Base-by-base conservation (phyloP, 768 basidiomycete genomes). In the Obba rivulosa region DNA sequence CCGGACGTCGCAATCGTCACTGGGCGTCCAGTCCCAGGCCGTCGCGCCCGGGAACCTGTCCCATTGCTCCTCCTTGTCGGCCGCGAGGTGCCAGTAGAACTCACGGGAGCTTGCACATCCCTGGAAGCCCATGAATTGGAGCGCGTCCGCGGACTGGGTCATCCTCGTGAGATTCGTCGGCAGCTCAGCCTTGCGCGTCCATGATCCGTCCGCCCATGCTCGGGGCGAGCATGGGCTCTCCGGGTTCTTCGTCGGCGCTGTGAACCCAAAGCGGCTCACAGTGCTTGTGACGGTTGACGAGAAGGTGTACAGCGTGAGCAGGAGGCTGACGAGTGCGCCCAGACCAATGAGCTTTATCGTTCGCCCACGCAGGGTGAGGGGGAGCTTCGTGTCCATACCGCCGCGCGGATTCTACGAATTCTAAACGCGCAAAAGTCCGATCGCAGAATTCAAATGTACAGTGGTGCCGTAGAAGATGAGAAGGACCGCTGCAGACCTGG, bases 101-200 rank as follows among this genome's bases (percentile, higher is more conserved):
- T 85, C 83, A 45, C 81, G 70, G 47, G 76, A 74, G 54, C 77
- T 77, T 17, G 83, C 82, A 53, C 83, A 85, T 24, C 80, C 80
- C 46, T 74, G 66, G 31, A 82, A 74, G 5, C 81, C 81, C n/a
- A 76, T 69, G 54, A 83, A 76, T 3, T 51, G 59, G 39, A 80
- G 62, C 7, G 71, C 74, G 50, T 84, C 76, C 24, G 72, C 67
- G 8, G 52, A 40, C 24, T 45, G 38, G 37, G 51, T 54, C 37
- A 63, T 49, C 38, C 46, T 28, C 3, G 50, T 43, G 21, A 42
- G 51, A 36, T 34, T 45, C 3, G 56, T 65, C 8, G 69, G 65
- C 8, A 67, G 66, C 13, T 31, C 28, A 8, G 69, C 63, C n/a
- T 61, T 67, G 24, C 68, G 62, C 14, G 58, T 57, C 80, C 80